Evolutionary conservation across 768 basidiomycete genomes (phyloP).

Genomic region (Neoboletus magnificus): DNA sequence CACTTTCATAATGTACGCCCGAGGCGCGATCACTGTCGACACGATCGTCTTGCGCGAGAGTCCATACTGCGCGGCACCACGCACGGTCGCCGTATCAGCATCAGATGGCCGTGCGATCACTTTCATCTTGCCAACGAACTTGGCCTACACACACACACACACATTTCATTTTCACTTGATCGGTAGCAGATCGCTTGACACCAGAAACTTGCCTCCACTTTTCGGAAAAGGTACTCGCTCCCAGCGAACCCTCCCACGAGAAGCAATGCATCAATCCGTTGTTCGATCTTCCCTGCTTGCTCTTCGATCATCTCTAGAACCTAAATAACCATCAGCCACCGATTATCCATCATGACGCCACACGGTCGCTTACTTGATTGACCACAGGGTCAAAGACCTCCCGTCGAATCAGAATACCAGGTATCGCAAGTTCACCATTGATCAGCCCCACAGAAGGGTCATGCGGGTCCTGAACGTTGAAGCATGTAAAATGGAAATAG

Average conservation of each 20-base stretch:
- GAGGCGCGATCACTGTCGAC: slow-evolving; percentile 77
- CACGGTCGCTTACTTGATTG: slow-evolving; percentile 50
- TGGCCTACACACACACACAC: slow-evolving; percentile 47
- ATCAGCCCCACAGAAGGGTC: slow-evolving; percentile 76
- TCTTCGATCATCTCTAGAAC: slow-evolving; percentile 78
- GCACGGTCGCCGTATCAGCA: slow-evolving; percentile 83
- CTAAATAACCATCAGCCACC: slow-evolving; percentile 35
- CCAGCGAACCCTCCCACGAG: slow-evolving; percentile 90
- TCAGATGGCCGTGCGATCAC: slow-evolving; percentile 83
- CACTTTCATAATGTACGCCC: slow-evolving; percentile 86
- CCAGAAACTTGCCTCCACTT: slow-evolving; percentile 59
- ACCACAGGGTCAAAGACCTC: slow-evolving; percentile 91
- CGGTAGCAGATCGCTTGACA: background rate
- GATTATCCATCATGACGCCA: slow-evolving; percentile 3
- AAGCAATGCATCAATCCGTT: slow-evolving; percentile 76
- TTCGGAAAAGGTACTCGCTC: slow-evolving; percentile 78
- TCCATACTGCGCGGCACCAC: slow-evolving; percentile 87
- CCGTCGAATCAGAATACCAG: slow-evolving; percentile 71
- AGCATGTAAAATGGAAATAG: slow-evolving; percentile 87
- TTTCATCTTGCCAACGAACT: slow-evolving; percentile 59
- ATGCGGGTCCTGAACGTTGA: slow-evolving; percentile 81
- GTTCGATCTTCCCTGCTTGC: slow-evolving; percentile 63
- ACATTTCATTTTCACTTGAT: slow-evolving; percentile 12
- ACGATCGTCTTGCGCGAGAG: slow-evolving; percentile 72
- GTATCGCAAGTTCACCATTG: slow-evolving; percentile 81